Percentiles rank a stretch among this genome's conserved stretches.
phyloP scores from a whole-genome alignment of 495 filamentous ascomycete species.

The Chaetomidium leptoderma region DNA sequence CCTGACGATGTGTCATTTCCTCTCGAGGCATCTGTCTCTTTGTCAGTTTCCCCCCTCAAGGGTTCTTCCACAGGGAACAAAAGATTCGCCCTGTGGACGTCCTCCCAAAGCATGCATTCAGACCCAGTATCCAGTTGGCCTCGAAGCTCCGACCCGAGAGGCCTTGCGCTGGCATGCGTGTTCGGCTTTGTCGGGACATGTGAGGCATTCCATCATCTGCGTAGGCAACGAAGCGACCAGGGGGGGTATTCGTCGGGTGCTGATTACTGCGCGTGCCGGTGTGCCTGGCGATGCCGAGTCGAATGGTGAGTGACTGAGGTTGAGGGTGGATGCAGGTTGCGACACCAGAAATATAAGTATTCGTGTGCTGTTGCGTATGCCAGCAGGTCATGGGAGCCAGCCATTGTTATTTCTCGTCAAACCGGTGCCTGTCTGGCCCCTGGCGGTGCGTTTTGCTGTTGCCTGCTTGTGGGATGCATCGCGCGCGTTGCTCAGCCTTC shows the following conservation, averaged over 20 bases:
- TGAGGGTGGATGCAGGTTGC: background rate
- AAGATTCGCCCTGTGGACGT: too few relatives aligned
- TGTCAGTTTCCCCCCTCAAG: background rate
- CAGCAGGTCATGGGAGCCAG: background rate
- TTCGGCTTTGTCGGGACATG: background rate
- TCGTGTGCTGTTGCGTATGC: background rate
- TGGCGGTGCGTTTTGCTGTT: constrained; percentile 7
- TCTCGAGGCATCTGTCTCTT: background rate
- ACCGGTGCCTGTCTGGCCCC: background rate
- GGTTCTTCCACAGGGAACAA: background rate
- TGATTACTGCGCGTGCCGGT: background rate
- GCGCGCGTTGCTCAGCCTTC: constrained; percentile 13
- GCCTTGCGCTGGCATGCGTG: background rate
- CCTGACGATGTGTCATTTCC: background rate
- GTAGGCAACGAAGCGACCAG: background rate
- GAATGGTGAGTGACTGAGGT: background rate
- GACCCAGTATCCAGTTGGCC: background rate
- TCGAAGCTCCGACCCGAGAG: background rate
- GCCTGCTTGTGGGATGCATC: constrained; percentile 17
- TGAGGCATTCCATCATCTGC: background rate
- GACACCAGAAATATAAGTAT: constrained; percentile 11
- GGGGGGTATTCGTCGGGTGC: background rate
- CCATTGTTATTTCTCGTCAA: background rate
- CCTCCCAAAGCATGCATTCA: background rate
- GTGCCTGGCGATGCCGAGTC: background rate